These are phyloP conservation scores for Alternaria postmessia DNA, from an alignment of 2,329 filamentous ascomycete genomes.

Conservation along the genomic window DNA sequence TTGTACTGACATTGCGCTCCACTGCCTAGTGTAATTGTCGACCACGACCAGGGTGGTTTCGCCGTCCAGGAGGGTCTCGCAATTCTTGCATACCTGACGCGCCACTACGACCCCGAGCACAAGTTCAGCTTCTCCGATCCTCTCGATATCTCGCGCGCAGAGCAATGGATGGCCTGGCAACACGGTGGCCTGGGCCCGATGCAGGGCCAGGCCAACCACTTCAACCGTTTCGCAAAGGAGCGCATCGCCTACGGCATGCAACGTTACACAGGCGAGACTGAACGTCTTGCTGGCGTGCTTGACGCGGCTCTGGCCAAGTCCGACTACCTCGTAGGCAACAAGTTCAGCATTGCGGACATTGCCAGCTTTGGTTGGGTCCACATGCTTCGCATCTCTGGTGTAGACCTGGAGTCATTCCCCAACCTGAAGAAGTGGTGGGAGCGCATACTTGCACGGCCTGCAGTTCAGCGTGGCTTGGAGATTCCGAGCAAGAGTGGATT, in stretches of 20 bases:
- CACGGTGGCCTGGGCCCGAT: constrained; percentile 55
- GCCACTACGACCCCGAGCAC: constrained; percentile 58
- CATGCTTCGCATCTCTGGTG: constrained; percentile 50
- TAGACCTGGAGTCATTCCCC: constrained; percentile 54
- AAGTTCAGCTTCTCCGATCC: constrained; percentile 58
- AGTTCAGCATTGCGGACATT: constrained; percentile 58
- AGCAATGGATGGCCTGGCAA: constrained; percentile 72
- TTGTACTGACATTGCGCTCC: not conserved
- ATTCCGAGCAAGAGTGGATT: constrained; percentile 50
- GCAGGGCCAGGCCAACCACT: constrained; percentile 54
- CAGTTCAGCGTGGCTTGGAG: constrained; percentile 51
- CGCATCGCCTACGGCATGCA: constrained; percentile 56
- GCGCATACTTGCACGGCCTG: constrained; percentile 52
- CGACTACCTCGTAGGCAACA: constrained; percentile 57
- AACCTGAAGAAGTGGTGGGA: constrained; percentile 57
- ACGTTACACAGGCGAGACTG: constrained; percentile 58
- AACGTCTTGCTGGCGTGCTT: constrained; percentile 57
- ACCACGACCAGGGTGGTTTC: constrained; percentile 69
- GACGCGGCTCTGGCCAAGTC: constrained; percentile 52
- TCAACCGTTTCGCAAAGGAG: constrained; percentile 54
- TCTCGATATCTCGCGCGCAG: constrained; percentile 56
- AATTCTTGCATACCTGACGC: constrained; percentile 55
- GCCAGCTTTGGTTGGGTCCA: constrained; percentile 57
- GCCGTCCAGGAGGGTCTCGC: constrained; percentile 58
- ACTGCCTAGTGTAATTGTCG: constrained; percentile 61